Evolutionary conservation across 805 yeast genomes (phyloP).

Genomic region (Helenozyma rhizophorensis): DNA sequence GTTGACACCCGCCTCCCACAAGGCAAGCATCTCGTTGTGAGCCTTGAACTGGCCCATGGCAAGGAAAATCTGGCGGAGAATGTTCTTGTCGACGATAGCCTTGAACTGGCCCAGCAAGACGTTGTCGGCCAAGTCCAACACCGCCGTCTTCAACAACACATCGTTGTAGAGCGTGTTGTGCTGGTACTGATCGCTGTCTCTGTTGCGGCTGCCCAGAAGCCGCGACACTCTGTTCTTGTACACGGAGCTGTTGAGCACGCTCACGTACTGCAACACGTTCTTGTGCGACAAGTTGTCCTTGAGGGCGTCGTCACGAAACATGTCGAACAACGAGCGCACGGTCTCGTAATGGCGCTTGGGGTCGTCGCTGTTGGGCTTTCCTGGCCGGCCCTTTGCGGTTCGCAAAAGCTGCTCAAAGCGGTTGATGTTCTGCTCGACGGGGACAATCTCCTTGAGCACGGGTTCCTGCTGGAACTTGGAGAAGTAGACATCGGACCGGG

Average conservation of each 20-base stretch:
- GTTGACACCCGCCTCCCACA: conserved; percentile 66
- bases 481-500: conserved; percentile 17
- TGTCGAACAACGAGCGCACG: conserved; percentile 6
- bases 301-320: conserved; percentile 12
- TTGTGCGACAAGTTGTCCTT: conserved; percentile 6
- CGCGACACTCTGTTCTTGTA: conserved; percentile 28
- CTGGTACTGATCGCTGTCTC: conserved; percentile 34
- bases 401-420: conserved; percentile 28
- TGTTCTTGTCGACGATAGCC: conserved; percentile 17
- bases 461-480: conserved; percentile 21
- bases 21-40: conserved; percentile 58
- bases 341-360: conserved; percentile 2
- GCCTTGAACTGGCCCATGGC: conserved; percentile 33
- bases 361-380: conserved; percentile 3
- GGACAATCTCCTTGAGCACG: conserved; percentile 12
- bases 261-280: conserved; percentile 10
- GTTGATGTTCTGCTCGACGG: conserved; percentile 17
- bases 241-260: conserved; percentile 15
- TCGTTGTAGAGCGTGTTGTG: conserved; percentile 22
- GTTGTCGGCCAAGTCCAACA: conserved; percentile 27
- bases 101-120: conserved; percentile 28
- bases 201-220: conserved; percentile 28
- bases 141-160: conserved; percentile 27
- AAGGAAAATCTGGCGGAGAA: conserved; percentile 24
- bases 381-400: conserved; percentile 16